These are phyloP conservation scores for Aegilops longissima DNA, from an alignment of 176 grass and related monocot species.

Conservation along the genomic window DNA sequence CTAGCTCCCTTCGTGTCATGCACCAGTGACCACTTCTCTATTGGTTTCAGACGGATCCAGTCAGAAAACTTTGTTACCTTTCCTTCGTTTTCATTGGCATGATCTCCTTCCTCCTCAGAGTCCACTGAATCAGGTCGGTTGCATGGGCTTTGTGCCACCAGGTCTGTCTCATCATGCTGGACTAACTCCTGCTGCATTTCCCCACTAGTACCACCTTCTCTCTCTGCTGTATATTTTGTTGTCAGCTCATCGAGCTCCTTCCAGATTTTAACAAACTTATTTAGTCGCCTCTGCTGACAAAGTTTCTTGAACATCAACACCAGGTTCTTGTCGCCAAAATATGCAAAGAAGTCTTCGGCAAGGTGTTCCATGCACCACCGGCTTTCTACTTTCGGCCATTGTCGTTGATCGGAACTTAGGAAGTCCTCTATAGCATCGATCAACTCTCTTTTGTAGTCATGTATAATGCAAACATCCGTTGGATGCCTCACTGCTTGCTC, in stretches of 20 bases:
- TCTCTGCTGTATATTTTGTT: neutral
- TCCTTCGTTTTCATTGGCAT: neutral
- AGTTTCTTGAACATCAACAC: conserved; percentile 19
- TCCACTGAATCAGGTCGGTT: too few species aligned
- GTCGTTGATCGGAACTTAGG: neutral
- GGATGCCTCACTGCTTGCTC: neutral
- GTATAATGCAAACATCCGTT: conserved; percentile 18
- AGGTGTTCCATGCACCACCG: conserved; percentile 23
- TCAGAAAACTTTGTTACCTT: conserved; percentile 5
- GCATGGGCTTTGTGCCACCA: neutral
- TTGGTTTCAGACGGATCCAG: conserved; percentile 22
- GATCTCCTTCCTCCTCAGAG: neutral
- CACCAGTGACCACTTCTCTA: conserved; percentile 25
- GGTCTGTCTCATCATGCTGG: too few species aligned
- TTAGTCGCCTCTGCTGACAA: conserved; percentile 7
- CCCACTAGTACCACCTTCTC: neutral
- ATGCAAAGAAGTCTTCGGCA: conserved; percentile 20
- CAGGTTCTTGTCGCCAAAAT: conserved; percentile 25
- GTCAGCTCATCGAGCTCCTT: conserved; percentile 28
- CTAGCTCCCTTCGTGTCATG: conserved; percentile 23
- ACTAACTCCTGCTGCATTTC: too few species aligned
- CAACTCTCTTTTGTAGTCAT: conserved; percentile 23
- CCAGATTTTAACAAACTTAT: conserved; percentile 32
- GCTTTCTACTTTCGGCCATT: neutral
- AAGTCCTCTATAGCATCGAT: neutral